These are phyloP conservation scores for Erodium texanum DNA, from an alignment of 441 rosid genomes.

Conservation along the genomic window DNA sequence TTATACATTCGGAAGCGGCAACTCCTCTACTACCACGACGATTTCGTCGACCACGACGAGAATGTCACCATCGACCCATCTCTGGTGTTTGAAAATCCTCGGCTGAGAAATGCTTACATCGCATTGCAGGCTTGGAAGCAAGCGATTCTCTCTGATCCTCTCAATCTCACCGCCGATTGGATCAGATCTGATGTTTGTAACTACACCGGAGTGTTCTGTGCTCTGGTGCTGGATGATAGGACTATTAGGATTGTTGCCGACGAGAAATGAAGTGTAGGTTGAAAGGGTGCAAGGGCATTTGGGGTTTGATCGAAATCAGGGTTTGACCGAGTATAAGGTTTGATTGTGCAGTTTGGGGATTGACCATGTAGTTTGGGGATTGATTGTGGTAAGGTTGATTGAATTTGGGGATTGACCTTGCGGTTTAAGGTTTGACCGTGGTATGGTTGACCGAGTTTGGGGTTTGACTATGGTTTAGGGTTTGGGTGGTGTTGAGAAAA, in stretches of 20 bases:
- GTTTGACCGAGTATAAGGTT: too few relatives aligned
- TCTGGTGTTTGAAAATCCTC: constrained; percentile 51
- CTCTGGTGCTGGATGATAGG: constrained; percentile 52
- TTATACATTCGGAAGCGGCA: constrained; percentile 60
- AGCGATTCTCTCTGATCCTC: constrained; percentile 83
- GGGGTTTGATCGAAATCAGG: too few relatives aligned
- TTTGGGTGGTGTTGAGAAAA: too few relatives aligned
- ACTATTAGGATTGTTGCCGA: constrained; percentile 73
- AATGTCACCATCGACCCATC: constrained; percentile 62
- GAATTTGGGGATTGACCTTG: too few relatives aligned
- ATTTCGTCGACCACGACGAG: constrained; percentile 81
- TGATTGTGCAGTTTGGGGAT: too few relatives aligned
- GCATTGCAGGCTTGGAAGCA: constrained; percentile 92
- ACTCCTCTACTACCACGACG: constrained; percentile 83
- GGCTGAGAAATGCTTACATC: constrained; percentile 61
- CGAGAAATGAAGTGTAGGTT: too few relatives aligned
- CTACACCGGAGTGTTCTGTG: constrained; percentile 62
- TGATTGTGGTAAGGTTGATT: too few relatives aligned
- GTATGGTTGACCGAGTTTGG: too few relatives aligned
- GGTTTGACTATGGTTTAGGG: too few relatives aligned
- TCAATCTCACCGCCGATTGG: constrained; percentile 57
- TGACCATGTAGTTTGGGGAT: too few relatives aligned
- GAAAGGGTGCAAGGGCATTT: too few relatives aligned
- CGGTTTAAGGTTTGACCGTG: too few relatives aligned
- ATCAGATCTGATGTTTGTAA: constrained; percentile 64